These are phyloP conservation scores for Fomitopsis serialis DNA, from an alignment of 768 basidiomycete species.

Conservation along the genomic window DNA sequence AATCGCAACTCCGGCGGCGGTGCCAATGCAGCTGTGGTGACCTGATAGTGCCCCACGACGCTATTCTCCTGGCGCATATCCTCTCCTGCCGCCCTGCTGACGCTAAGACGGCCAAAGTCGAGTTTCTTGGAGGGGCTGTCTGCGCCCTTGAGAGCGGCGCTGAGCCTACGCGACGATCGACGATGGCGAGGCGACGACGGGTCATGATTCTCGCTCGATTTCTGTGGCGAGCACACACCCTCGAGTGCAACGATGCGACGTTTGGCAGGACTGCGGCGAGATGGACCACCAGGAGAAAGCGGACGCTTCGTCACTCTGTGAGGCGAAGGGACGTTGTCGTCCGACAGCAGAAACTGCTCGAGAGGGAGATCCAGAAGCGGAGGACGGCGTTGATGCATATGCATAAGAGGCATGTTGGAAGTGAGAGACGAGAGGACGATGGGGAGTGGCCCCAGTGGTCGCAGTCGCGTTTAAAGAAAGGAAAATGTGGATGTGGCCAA, in stretches of 20 bases:
- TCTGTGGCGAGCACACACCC: slow-evolving; percentile 37
- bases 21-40: background rate
- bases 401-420: background rate
- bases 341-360: slow-evolving; percentile 40
- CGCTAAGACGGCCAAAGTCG: slow-evolving; percentile 38
- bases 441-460: slow-evolving; percentile 42
- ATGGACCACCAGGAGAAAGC: slow-evolving; percentile 45
- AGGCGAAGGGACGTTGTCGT: slow-evolving; percentile 24
- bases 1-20: background rate
- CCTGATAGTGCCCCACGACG: background rate
- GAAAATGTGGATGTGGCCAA: background rate
- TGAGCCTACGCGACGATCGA: slow-evolving; percentile 22
- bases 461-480: slow-evolving; percentile 10
- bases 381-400: background rate
- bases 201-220: slow-evolving; percentile 31
- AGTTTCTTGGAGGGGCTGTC: slow-evolving; percentile 46
- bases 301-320: slow-evolving; percentile 49
- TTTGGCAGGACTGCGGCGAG: slow-evolving; percentile 57
- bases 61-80: background rate
- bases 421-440: background rate
- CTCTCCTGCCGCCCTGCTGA: no score
- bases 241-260: slow-evolving; percentile 59
- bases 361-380: slow-evolving; percentile 44
- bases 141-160: slow-evolving; percentile 37
- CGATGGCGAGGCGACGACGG: slow-evolving; percentile 33